phyloP scores from a whole-genome alignment of 768 basidiomycete species.

The Tremella fuciformis region DNA sequence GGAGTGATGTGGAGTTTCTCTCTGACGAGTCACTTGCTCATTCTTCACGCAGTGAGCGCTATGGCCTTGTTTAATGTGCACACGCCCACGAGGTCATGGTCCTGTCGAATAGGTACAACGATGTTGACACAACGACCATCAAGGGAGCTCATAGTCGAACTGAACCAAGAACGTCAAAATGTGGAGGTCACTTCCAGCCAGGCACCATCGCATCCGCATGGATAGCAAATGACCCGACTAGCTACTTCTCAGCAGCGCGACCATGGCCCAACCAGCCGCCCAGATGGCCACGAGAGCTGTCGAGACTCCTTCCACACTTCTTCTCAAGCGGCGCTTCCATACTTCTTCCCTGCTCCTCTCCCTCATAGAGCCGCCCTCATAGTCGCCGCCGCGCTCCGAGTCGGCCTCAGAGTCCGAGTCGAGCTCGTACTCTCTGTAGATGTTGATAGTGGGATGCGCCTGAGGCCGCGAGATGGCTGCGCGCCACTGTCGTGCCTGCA shows the following conservation, averaged over 20 bases:
- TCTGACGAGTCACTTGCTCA: conserved; percentile 8
- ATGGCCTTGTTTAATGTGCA: no score
- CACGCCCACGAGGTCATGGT: no score
- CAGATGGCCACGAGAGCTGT: conserved; percentile 17
- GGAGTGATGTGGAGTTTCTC: no score
- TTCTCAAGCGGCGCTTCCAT: conserved; percentile 32
- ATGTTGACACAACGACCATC: no score
- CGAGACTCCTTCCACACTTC: conserved; percentile 20
- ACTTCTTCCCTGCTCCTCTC: conserved; percentile 15
- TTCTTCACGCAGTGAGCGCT: no score
- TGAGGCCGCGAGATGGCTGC: not conserved
- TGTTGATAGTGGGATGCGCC: conserved; percentile 16
- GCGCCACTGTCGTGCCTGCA: conserved; percentile 2
- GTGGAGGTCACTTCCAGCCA: no score
- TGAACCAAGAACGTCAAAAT: no score
- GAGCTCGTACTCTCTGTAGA: conserved; percentile 31
- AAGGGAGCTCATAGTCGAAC: no score
- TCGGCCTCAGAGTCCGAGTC: conserved; percentile 31
- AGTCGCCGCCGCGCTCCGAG: conserved; percentile 14
- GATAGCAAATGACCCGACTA: not conserved
- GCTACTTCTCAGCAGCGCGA: conserved; percentile 17
- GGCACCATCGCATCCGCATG: no score
- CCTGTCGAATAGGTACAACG: no score
- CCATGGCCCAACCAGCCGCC: conserved; percentile 19
- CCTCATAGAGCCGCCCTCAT: conserved; percentile 3